Base-by-base conservation (phyloP, 148 eudicot species). In the Camellia sinensis region DNA sequence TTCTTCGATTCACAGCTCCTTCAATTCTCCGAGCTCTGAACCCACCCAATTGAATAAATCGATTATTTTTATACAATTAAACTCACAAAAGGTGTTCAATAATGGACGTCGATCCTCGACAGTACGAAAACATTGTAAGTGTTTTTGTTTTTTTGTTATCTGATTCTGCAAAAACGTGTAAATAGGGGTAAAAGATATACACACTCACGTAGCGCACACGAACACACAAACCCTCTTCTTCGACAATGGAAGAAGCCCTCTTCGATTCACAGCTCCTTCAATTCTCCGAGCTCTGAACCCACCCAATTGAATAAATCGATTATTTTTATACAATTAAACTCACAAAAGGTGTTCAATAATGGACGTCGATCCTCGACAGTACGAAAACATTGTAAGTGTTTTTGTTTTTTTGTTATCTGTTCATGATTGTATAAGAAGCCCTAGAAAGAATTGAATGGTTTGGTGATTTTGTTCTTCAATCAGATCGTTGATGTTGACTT, bases 21-120 rank as follows among this genome's bases (percentile, higher is more conserved):
- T 40, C 59, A 8, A 21, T 71, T 21, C 57, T n/a, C 54, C 17
- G 57, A 46, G 59, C 12, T 37, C 37, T 5, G 8, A 13, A 43
- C 53, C 2, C 17, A 4, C 37, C 48, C 52, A 0, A 12, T 6
- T 18, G 52, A 60, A 43, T 22, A 15, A 12, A 6, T 37, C 69
- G 18, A 50, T 29, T 63, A 21, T 15, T 21, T 45, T n/a, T 46
- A 19, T 46, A 19, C 4, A 37, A n/a, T n/a, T n/a, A n/a, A n/a
- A n/a, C n/a, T n/a, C n/a, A n/a, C 40, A 17, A 57, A 46, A 15
- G 56, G n/a, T 63, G 53, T 29, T 56, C 45, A 79, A 62, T 15
- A 4, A 91, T 91, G 92, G 92, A 88, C 52, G 69, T 84, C 71
- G 95, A 91, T 87, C 95, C 90, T 5, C 82, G 87, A 74, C 92